Evolutionary conservation across 148 eudicot genomes (phyloP), one percentile per base, ranked within the genome.

Genomic region (Rhododendron griersonianum): DNA sequence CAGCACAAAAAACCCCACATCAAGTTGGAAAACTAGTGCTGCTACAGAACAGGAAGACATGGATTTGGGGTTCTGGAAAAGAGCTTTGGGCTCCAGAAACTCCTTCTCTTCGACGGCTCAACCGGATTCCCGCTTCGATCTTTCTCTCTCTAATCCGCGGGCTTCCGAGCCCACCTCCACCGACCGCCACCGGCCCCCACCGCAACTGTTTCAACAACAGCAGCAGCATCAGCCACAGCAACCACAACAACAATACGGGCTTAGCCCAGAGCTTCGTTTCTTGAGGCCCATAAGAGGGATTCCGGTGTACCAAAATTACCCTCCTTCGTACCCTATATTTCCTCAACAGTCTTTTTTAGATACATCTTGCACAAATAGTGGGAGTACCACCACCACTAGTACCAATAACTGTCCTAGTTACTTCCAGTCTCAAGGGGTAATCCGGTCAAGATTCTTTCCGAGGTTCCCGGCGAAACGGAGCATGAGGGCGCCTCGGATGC

Each of bases 401-500:
- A 55, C 33, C 11, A 67, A 67, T 44, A 85, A 11, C 75, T 59
- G 37, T 30, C 37, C 76, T 59, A 6, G n/a, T 83, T 75, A 48
- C 35, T 65, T 63, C 74, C 89, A 86, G n/a, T 75, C 86, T 19
- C 92, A 86, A 51, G 94, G 96, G 30, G 63, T 91, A 65, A 88
- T 95, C 81, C 78, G 96, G 87, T 92, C 98, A 78, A 89, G 99
- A 87, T 90, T 93, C 57, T 76, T 93, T 23, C 91, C 98, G 13
- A 82, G 97, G 91, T 94, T 94, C 89, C 96, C 99, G 77, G 91
- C 90, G 0, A 96, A 94, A 83, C 91, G 99, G 4, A 95, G 96
- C 90, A 95, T 93, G 98, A 90, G 99, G 87, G 99, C 98, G 5
- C 99, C 99, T 0, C 88, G 99, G 88, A 96, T 96, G 99, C 90